phyloP scores from a whole-genome alignment of 1,284 basidiomycete genomes.

The Malassezia japonica region DNA sequence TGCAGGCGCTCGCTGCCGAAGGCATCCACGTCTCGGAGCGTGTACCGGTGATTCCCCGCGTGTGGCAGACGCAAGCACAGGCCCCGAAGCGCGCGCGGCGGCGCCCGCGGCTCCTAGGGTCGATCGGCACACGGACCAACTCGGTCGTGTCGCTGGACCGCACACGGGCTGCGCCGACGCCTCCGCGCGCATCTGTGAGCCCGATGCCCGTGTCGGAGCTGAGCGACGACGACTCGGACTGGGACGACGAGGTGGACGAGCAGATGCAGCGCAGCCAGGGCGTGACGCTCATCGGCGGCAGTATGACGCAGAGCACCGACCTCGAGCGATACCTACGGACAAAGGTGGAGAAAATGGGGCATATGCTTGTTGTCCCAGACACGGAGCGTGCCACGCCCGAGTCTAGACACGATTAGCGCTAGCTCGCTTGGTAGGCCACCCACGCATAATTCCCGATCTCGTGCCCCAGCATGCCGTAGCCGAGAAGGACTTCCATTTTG shows the following conservation, averaged over 20 bases:
- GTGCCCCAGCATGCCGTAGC: conserved; percentile 77
- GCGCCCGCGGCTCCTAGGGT: no score
- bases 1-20: conserved; percentile 73
- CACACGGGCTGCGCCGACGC: conserved; percentile 16
- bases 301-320: conserved; percentile 56
- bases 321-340: conserved; percentile 91
- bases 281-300: conserved; percentile 73
- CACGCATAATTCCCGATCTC: conserved; percentile 76
- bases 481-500: conserved; percentile 92
- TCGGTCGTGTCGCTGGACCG: conserved; percentile 12
- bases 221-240: conserved; percentile 14
- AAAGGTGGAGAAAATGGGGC: conserved; percentile 92
- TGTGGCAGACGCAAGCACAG: conserved; percentile 56
- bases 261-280: conserved; percentile 55
- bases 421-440: conserved; percentile 21
- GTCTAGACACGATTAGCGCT: not conserved
- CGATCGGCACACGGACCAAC: no score
- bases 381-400: not conserved
- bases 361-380: conserved; percentile 63
- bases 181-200: conserved; percentile 17
- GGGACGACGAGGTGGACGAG: conserved; percentile 13
- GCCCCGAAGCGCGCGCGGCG: not conserved
- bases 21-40: conserved; percentile 72
- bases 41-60: conserved; percentile 85
- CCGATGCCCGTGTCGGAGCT: conserved; percentile 3